Conservation (phyloP, 331 rosid species). For the Stylosanthes scabra region DNA sequence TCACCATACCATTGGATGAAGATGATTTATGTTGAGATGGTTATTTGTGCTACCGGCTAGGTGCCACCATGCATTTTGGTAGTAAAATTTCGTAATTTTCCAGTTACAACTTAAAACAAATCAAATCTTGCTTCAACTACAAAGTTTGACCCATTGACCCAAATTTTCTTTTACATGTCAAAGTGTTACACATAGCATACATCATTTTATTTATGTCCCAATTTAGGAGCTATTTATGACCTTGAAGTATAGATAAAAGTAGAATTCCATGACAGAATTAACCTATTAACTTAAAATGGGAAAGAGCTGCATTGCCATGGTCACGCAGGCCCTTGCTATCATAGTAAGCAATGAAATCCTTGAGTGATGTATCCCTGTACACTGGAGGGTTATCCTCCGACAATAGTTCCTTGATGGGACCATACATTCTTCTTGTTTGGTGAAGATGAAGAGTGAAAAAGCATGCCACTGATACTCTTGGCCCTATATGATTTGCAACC, state of each 20-base stretch:
- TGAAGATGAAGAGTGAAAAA: constrained; percentile 33
- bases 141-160: not conserved
- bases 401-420: constrained; percentile 33
- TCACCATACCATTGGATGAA: not conserved
- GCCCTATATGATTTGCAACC: constrained; percentile 28
- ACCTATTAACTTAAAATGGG: constrained; percentile 18
- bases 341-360: constrained; percentile 25
- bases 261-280: not conserved
- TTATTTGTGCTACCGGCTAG: no score
- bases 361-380: constrained; percentile 17
- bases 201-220: not conserved
- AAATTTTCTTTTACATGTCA: not conserved
- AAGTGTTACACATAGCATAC: not conserved
- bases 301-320: constrained; percentile 26
- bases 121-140: not conserved
- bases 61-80: no score
- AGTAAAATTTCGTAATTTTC: no score
- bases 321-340: constrained; percentile 29
- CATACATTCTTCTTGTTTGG: constrained; percentile 29
- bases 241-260: not conserved
- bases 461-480: constrained; percentile 42
- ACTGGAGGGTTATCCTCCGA: constrained; percentile 32
- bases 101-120: not conserved
- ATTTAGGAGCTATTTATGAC: not conserved
- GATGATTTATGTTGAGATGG: not conserved